These are phyloP conservation scores for Tuber borchii DNA, from an alignment of 495 filamentous ascomycete species.

Conservation along the genomic window DNA sequence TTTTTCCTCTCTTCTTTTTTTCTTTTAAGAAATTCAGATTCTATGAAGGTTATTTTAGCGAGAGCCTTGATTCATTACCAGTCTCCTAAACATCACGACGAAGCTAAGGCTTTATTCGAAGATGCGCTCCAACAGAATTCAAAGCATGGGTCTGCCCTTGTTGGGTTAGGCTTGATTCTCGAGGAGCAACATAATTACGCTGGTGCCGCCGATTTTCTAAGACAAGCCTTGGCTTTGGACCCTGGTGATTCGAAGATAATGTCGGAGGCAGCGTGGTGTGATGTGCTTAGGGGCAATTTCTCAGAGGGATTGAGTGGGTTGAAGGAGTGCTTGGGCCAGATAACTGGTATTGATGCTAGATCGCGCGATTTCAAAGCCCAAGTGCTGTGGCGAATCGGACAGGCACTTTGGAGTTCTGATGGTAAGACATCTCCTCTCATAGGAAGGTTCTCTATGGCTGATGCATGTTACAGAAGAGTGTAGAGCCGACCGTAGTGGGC, in stretches of 20 bases:
- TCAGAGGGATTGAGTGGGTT: constrained; percentile 58
- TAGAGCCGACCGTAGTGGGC: constrained; percentile 66
- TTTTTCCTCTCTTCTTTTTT: neutral
- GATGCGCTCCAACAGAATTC: constrained; percentile 64
- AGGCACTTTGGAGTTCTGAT: constrained; percentile 69
- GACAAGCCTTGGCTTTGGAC: constrained; percentile 64
- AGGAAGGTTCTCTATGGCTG: neutral
- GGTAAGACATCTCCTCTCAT: constrained; percentile 24
- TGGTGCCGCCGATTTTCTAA: constrained; percentile 69
- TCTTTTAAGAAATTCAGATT: constrained; percentile 53
- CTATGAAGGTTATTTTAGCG: constrained; percentile 66
- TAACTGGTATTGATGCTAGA: constrained; percentile 50
- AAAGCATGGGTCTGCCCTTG: constrained; percentile 67
- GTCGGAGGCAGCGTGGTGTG: constrained; percentile 83
- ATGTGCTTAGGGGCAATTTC: constrained; percentile 72
- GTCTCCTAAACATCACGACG: constrained; percentile 77
- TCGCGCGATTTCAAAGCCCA: constrained; percentile 71
- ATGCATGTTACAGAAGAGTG: constrained; percentile 17
- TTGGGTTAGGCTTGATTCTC: constrained; percentile 83
- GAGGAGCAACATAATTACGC: constrained; percentile 85
- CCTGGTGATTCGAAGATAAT: constrained; percentile 64
- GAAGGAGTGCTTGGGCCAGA: constrained; percentile 57
- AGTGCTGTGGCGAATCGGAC: constrained; percentile 79
- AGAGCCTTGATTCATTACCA: constrained; percentile 82
- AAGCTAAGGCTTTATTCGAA: constrained; percentile 78